phyloP scores from a whole-genome alignment of 495 filamentous ascomycete species.

The Aspergillus nidulans region DNA sequence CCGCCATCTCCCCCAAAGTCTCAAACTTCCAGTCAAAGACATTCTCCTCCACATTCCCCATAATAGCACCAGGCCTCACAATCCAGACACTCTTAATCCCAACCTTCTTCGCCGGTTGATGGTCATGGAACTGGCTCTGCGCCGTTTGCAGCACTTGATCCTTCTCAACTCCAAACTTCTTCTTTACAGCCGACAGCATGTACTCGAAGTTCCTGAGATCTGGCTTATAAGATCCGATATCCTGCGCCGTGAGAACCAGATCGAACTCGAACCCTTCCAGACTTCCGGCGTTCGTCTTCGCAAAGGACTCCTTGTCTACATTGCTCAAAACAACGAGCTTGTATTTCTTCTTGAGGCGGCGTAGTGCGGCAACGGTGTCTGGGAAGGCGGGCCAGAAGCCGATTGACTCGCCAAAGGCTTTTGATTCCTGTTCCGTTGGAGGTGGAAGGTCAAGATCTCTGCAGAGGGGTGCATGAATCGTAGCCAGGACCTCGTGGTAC shows the following conservation, averaged over 20 bases:
- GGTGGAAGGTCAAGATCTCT: slow-evolving; percentile 35
- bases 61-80: slow-evolving; percentile 46
- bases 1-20: slow-evolving; percentile 67
- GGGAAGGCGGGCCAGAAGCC: slow-evolving; percentile 60
- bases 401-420: slow-evolving; percentile 49
- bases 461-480: slow-evolving; percentile 42
- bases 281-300: slow-evolving; percentile 45
- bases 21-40: slow-evolving; percentile 58
- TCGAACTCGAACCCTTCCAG: slow-evolving; percentile 55
- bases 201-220: slow-evolving; percentile 61
- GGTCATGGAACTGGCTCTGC: slow-evolving; percentile 66
- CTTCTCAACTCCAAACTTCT: slow-evolving; percentile 51
- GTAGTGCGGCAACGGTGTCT: slow-evolving; percentile 58
- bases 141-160: slow-evolving; percentile 64
- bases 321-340: slow-evolving; percentile 71
- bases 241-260: slow-evolving; percentile 67
- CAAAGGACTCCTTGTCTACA: slow-evolving; percentile 61
- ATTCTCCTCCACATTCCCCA: slow-evolving; percentile 40
- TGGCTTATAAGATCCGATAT: slow-evolving; percentile 75
- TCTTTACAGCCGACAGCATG: slow-evolving; percentile 49
- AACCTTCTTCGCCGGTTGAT: slow-evolving; percentile 59
- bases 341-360: slow-evolving; percentile 53
- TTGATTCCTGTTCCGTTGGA: slow-evolving; percentile 26
- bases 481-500: slow-evolving; percentile 55
- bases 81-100: slow-evolving; percentile 70